phyloP scores from a whole-genome alignment of 176 grass and related monocot species.

The Musa beccarii region DNA sequence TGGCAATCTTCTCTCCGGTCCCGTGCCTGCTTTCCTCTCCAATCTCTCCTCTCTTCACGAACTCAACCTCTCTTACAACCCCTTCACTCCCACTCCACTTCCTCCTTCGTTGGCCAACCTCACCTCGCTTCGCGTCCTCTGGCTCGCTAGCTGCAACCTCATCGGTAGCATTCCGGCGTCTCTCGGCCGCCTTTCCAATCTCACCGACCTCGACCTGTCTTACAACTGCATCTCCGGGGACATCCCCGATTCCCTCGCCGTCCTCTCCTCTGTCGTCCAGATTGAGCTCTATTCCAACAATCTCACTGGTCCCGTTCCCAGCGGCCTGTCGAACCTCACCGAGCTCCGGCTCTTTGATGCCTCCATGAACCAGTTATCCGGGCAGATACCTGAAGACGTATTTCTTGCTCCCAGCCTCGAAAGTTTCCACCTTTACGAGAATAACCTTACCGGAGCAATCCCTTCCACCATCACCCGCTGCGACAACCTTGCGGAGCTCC shows the following conservation, averaged over 20 bases:
- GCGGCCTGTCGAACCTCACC: slow-evolving; percentile 13
- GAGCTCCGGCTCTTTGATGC: slow-evolving; percentile 5
- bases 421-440: slow-evolving; percentile 11
- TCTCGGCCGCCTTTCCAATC: slow-evolving; percentile 2
- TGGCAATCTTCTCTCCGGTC: slow-evolving; percentile 12
- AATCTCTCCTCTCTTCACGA: background rate
- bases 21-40: background rate
- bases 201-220: slow-evolving; percentile 12
- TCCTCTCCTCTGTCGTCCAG: slow-evolving; percentile 3
- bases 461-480: slow-evolving; percentile 2
- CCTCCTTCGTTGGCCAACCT: background rate
- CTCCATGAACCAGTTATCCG: slow-evolving; percentile 13
- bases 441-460: slow-evolving; percentile 9
- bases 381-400: slow-evolving; percentile 8
- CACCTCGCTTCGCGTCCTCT: slow-evolving; percentile 11
- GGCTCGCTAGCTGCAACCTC: slow-evolving; percentile 14
- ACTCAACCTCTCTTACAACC: slow-evolving; percentile 21
- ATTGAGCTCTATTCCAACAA: slow-evolving; percentile 8
- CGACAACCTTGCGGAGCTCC: background rate
- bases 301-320: background rate
- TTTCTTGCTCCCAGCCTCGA: slow-evolving; percentile 6
- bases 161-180: background rate
- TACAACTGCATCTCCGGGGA: background rate
- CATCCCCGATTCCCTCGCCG: slow-evolving; percentile 7
- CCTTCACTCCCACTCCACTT: slow-evolving; percentile 1